Evolutionary conservation across 257 asterid genomes (phyloP), one percentile per base, ranked within the genome.

Genomic region (Henckelia pumila): DNA sequence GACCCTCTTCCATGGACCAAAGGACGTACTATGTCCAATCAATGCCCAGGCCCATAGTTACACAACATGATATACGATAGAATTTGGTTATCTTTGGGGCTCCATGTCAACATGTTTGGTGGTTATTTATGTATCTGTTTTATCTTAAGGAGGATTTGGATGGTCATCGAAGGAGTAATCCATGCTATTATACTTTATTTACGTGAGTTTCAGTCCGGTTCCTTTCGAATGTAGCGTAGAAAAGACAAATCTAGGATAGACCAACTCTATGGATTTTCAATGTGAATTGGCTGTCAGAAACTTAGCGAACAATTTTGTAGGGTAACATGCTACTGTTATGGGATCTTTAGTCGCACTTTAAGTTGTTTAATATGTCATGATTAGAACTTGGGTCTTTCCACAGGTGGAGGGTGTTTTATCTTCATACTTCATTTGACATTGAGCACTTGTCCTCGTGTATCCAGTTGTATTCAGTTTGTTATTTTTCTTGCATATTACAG

Each of bases 401-500:
- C 5, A 24, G n/a, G 9, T 33, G n/a, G 9, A 33, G 44, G 20
- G 9, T n/a, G 55, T 32, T 50, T 23, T 24, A 26, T 4, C 28
- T 32, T 7, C 16, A 14, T 20, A 21, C 26, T 66, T 53, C 29
- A 13, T 23, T 26, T 50, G 53, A 47, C 35, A 60, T 61, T 53
- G 40, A 59, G 70, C 32, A 17, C 62, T 68, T 21, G 44, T 56
- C 71, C 56, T 63, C 63, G n/a, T 74, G 28, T 26, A 26, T 69
- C 13, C 50, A 40, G n/a, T 13, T 40, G 50, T 40, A 40, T 30
- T 62, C 29, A 71, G 53, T 49, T 59, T 37, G 60, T 14, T 25
- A 17, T 59, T 37, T 33, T 60, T 75, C 64, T 59, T 32, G 75
- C 21, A 63, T 61, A 55, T 65, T 79, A 71, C 97, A 94, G 99